Conservation (phyloP, 257 asterid species). For the Jaltomata sinuosa region DNA sequence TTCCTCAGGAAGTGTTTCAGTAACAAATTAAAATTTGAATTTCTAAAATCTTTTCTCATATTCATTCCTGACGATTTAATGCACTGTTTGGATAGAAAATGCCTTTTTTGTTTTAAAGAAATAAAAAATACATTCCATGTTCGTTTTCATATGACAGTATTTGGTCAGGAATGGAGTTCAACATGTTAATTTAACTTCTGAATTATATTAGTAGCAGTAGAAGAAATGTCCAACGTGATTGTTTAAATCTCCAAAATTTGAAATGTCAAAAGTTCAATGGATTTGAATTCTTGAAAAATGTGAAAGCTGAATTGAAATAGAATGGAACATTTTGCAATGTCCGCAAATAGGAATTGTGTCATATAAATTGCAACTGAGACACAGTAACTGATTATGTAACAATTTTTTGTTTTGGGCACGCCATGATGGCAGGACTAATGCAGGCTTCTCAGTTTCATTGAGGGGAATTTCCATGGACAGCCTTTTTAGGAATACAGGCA, state of each 20-base stretch:
- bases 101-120: not conserved
- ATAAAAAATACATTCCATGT: not conserved
- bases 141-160: not conserved
- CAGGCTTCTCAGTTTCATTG: slow-evolving; percentile 68
- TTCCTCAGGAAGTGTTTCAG: not conserved
- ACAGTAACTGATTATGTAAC: not conserved
- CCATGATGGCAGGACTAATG: slow-evolving; percentile 55
- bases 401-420: slow-evolving; percentile 25
- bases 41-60: not conserved
- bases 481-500: slow-evolving; percentile 59
- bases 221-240: not conserved
- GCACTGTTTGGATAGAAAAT: not conserved
- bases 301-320: not conserved
- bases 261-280: not conserved
- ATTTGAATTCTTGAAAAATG: not conserved
- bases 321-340: not conserved
- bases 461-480: slow-evolving; percentile 65
- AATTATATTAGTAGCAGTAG: not conserved
- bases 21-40: not conserved
- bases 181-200: not conserved
- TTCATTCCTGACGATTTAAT: not conserved
- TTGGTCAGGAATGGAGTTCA: not conserved
- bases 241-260: not conserved
- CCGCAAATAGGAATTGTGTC: not conserved
- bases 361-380: not conserved